Base-by-base conservation (phyloP, 2,329 filamentous ascomycete species). In the Calonectria hongkongensis region DNA sequence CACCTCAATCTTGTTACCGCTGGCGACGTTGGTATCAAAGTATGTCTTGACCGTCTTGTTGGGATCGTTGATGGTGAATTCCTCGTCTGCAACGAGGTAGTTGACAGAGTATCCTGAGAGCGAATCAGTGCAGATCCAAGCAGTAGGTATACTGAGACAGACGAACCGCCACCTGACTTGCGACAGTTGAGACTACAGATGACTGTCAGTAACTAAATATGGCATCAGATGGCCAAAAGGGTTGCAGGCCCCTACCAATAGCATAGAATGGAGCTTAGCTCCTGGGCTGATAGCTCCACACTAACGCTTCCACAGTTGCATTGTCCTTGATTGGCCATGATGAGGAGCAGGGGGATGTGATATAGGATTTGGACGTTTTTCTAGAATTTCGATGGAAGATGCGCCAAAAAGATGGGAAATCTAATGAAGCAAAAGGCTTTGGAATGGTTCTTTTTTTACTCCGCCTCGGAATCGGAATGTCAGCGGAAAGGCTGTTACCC, bases 261-360 rank as follows among this genome's bases (percentile, higher is more conserved):
- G 13, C 54, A 58, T n/a, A 58, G n/a, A 25, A 58, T 39, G 18
- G 54, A 58, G 54, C 30, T 33, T 58, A 58, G 36, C 10, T 58
- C 10, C 54, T 58, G 30, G 33, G 54, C 33, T 58, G 54, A 39
- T 33, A 58, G 54, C 54, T 58, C 54, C 33, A 58, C 54, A 39
- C 33, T 58, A 13, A 58, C 30, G 30, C 33, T 58, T 39, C 54
- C 54, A 2, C 54, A 58, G 54, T 58, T 58, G 54, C 54, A 58
- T 10, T n/a, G n/a, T 58, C 54, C 54, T 9, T 58, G 54, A 58
- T 58, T 58, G 54, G 54, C 21, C 54, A 58, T 58, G 21, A 15
- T 39, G n/a, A 33, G 36, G 4, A 21, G 30, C 33, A 39, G n/a
- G 54, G 54, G 54, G 43, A n/a, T 21, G 7, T 58, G 2, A n/a